phyloP scores from a whole-genome alignment of 306 rosid genomes.

The Lathyrus oleraceus region DNA sequence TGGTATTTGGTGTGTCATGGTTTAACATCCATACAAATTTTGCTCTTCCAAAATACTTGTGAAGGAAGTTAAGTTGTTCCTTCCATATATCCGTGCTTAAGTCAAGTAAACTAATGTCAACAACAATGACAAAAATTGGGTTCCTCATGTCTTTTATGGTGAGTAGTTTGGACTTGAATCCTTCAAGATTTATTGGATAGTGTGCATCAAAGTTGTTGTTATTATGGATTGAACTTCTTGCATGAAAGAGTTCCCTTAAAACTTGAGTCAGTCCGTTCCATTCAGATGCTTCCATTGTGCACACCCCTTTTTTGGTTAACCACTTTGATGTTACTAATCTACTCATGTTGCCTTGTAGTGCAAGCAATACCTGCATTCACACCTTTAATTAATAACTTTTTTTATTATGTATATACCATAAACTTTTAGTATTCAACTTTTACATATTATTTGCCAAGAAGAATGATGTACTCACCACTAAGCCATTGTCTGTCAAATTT shows the following conservation, averaged over 20 bases:
- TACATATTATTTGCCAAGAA: neutral
- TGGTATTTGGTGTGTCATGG: conserved; percentile 80
- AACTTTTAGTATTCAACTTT: too few species aligned
- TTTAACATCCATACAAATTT: conserved; percentile 87
- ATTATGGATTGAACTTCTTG: conserved; percentile 47
- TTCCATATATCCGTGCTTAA: conserved; percentile 99
- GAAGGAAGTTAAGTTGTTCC: conserved; percentile 87
- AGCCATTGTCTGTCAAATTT: conserved; percentile 59
- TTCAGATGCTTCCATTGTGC: conserved; percentile 80
- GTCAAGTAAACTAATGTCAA: conserved; percentile 86
- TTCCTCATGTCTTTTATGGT: conserved; percentile 65
- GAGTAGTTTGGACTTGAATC: conserved; percentile 55
- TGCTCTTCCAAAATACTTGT: conserved; percentile 73
- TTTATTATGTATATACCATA: neutral
- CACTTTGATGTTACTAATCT: conserved; percentile 74
- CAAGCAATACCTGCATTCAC: conserved; percentile 74
- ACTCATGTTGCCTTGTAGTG: conserved; percentile 70
- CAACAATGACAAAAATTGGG: conserved; percentile 65
- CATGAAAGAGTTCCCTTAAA: conserved; percentile 72
- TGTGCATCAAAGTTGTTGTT: conserved; percentile 61
- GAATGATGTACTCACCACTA: conserved; percentile 67
- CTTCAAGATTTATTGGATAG: conserved; percentile 46
- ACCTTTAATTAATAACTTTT: neutral
- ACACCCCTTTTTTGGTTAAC: conserved; percentile 69
- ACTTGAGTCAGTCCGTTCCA: conserved; percentile 93